A percentile compares a stretch with the other conserved stretches of the same genome.
Evolutionary conservation across 2,329 filamentous ascomycete species (phyloP).

Genomic region (Chaetomium globosum): DNA sequence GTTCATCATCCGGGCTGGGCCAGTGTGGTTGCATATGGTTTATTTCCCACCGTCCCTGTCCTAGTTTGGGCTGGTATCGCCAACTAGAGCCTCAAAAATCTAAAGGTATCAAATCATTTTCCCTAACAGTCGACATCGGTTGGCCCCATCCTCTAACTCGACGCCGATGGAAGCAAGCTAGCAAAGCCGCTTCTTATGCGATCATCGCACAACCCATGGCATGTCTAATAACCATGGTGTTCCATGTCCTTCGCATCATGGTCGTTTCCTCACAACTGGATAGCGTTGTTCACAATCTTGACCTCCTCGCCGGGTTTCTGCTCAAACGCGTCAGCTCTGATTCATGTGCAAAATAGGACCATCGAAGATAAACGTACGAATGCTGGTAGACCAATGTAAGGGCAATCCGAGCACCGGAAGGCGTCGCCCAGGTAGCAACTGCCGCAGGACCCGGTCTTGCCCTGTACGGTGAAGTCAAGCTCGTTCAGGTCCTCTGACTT

Average conservation of each 20-base stretch:
- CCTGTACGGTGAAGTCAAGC: slow-evolving; percentile 95
- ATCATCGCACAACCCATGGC: background rate
- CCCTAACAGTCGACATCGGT: background rate
- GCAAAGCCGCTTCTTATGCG: background rate
- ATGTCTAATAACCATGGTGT: background rate
- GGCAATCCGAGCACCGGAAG: slow-evolving; percentile 69
- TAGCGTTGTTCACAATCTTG: slow-evolving; percentile 76
- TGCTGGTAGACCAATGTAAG: slow-evolving; percentile 87
- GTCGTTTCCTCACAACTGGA: slow-evolving; percentile 32
- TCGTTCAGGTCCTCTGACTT: slow-evolving; percentile 79
- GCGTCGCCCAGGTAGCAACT: slow-evolving; percentile 94
- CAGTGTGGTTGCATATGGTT: background rate
- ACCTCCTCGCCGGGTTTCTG: slow-evolving; percentile 91
- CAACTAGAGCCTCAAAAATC: background rate
- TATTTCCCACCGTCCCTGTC: background rate
- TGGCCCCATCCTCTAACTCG: background rate
- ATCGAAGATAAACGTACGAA: slow-evolving; percentile 54
- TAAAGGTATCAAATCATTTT: slow-evolving; percentile 4
- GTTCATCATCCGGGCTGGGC: background rate
- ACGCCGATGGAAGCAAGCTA: background rate
- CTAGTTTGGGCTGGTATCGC: background rate
- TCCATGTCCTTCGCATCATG: background rate
- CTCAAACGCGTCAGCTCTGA: slow-evolving; percentile 5
- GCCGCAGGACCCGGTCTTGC: slow-evolving; percentile 91
- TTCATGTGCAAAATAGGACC: background rate